Conservation (phyloP, 169 alveolate genomes). For the Plasmodium berghei region DNA sequence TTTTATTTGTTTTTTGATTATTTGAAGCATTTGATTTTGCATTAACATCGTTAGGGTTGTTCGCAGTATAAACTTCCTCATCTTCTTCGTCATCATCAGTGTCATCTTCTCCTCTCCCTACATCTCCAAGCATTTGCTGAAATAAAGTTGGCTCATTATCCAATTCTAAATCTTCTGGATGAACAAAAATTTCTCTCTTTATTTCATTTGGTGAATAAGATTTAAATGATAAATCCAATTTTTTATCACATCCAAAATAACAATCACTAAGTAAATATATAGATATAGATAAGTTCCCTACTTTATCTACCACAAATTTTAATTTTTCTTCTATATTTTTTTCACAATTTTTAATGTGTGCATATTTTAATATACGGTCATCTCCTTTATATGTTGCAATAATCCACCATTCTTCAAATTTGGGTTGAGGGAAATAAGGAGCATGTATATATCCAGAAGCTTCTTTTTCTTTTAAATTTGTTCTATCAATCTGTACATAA, state of each 20-base stretch:
- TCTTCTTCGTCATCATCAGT: constrained; percentile 87
- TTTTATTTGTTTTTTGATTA: neutral
- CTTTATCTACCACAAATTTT: constrained; percentile 85
- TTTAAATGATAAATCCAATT: constrained; percentile 76
- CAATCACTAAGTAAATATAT: constrained; percentile 84
- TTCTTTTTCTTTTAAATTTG: constrained; percentile 86
- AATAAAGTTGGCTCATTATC: constrained; percentile 90
- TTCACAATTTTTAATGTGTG: constrained; percentile 82
- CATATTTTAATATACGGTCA: constrained; percentile 83
- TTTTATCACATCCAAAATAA: constrained; percentile 87
- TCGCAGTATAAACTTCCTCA: constrained; percentile 49
- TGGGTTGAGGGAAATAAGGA: constrained; percentile 89
- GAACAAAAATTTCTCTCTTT: constrained; percentile 83
- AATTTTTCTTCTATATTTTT: constrained; percentile 81
- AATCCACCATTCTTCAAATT: constrained; percentile 93
- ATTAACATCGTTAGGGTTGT: constrained; percentile 2
- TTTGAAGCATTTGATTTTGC: neutral
- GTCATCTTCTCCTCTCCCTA: constrained; percentile 81
- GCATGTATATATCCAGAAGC: constrained; percentile 93
- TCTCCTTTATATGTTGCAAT: constrained; percentile 83
- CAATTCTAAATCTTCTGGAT: constrained; percentile 89
- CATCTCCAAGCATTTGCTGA: constrained; percentile 88
- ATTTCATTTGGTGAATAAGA: constrained; percentile 79
- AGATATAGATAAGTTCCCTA: constrained; percentile 81
- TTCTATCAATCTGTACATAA: constrained; percentile 85